phyloP scores from a whole-genome alignment of 768 basidiomycete species.

The Kwoniella heveanensis region DNA sequence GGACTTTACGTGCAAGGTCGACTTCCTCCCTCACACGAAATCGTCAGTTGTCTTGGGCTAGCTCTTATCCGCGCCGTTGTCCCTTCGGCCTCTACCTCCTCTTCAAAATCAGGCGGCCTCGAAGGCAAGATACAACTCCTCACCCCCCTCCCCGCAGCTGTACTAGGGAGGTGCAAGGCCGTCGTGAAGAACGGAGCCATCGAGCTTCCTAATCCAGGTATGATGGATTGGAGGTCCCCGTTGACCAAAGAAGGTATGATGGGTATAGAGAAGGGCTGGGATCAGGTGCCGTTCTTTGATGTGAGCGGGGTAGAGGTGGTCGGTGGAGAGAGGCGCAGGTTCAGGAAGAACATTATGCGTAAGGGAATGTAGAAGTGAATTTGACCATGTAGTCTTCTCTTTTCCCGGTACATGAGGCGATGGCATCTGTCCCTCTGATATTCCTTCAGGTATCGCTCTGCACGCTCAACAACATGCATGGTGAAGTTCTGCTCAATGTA shows the following conservation, averaged over 20 bases:
- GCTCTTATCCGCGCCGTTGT: constrained; percentile 69
- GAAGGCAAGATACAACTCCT: constrained; percentile 66
- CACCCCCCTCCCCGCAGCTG: constrained; percentile 67
- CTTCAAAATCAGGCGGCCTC: not conserved
- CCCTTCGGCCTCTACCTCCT: not conserved
- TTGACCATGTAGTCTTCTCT: too few species aligned
- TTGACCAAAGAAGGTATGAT: constrained; percentile 61
- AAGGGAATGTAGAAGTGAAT: constrained; percentile 57
- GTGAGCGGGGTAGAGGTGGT: constrained; percentile 72
- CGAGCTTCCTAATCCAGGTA: constrained; percentile 82
- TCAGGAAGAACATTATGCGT: constrained; percentile 85
- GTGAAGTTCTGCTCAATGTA: too few species aligned
- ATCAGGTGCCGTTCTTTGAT: constrained; percentile 73
- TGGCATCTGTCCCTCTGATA: too few species aligned
- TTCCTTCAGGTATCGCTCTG: too few species aligned
- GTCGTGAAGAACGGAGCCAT: constrained; percentile 79
- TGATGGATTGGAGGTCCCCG: constrained; percentile 69
- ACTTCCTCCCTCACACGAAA: constrained; percentile 63
- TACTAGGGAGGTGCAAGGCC: constrained; percentile 56
- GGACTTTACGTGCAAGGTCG: constrained; percentile 67
- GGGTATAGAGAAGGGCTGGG: constrained; percentile 59
- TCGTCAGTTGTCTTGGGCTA: constrained; percentile 72
- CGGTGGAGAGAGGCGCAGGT: constrained; percentile 71
- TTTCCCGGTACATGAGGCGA: too few species aligned
- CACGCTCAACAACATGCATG: too few species aligned